Conservation (phyloP, 139 green algal species). For the Parachlorella kessleri region DNA sequence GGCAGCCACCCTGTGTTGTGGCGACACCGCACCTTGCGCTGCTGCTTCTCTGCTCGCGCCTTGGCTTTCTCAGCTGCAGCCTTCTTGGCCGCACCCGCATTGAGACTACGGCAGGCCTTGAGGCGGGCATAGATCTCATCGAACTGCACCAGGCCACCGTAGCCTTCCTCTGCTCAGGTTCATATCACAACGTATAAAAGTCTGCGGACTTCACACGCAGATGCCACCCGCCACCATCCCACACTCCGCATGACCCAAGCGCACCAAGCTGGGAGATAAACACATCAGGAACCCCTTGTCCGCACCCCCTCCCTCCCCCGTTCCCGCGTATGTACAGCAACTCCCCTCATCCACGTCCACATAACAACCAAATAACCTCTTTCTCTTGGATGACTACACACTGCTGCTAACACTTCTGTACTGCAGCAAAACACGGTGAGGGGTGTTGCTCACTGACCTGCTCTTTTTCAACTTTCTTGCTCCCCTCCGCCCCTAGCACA, state of each 20-base stretch:
- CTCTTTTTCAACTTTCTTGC: conserved; percentile 3
- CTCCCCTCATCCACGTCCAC: no score
- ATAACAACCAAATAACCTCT: no score
- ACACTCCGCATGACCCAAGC: no score
- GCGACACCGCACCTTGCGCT: conserved; percentile 8
- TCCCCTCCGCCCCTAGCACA: conserved; percentile 10
- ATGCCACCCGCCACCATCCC: no score
- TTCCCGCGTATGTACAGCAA: no score
- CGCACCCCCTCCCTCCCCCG: no score
- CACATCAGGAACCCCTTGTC: no score
- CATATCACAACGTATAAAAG: neutral
- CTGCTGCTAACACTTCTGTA: neutral
- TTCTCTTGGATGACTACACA: no score
- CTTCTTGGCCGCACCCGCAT: neutral
- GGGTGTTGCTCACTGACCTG: neutral
- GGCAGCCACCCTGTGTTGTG: neutral
- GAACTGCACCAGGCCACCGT: neutral
- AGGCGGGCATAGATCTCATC: conserved; percentile 7
- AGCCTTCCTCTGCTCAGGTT: neutral
- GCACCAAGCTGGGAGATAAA: no score
- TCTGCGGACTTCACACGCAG: neutral
- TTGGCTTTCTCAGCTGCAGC: conserved; percentile 13
- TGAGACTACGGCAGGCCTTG: conserved; percentile 18
- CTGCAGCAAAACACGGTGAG: neutral
- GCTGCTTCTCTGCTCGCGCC: conserved; percentile 17